Conservation (phyloP, 2,329 filamentous ascomycete species). For the Eutypella sp. region DNA sequence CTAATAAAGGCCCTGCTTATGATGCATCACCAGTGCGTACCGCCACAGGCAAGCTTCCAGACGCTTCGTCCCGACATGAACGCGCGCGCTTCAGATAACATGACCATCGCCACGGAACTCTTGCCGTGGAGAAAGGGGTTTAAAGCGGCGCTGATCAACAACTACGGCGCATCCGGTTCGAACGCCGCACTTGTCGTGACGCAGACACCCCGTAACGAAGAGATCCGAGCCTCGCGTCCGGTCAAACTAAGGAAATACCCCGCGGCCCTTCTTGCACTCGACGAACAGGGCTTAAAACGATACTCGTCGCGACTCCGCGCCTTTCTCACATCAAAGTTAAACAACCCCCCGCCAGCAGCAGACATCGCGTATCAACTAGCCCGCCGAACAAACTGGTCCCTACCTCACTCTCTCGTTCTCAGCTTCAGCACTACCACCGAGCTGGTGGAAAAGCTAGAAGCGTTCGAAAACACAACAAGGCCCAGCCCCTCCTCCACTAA, state of each 20-base stretch:
- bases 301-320: too few species aligned
- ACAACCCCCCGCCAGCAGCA: too few species aligned
- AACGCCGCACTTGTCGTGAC: conserved; percentile 11
- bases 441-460: too few species aligned
- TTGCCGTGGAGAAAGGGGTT: conserved; percentile 4
- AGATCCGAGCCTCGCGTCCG: not conserved
- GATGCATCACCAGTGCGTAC: conserved; percentile 18
- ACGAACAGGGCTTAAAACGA: too few species aligned
- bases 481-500: not conserved
- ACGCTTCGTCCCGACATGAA: conserved; percentile 18
- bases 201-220: too few species aligned
- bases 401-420: too few species aligned
- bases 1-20: conserved; percentile 25
- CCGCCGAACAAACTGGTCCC: too few species aligned
- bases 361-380: too few species aligned
- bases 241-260: not conserved
- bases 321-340: too few species aligned
- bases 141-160: conserved; percentile 13
- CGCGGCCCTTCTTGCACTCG: too few species aligned
- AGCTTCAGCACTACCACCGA: too few species aligned
- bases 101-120: conserved; percentile 4
- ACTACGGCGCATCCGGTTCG: conserved; percentile 10
- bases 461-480: not conserved
- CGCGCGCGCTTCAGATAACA: conserved; percentile 5
- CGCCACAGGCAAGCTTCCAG: conserved; percentile 25